Conservation (phyloP, 2,329 filamentous ascomycete species). For the Trichocomaceae sp. region DNA sequence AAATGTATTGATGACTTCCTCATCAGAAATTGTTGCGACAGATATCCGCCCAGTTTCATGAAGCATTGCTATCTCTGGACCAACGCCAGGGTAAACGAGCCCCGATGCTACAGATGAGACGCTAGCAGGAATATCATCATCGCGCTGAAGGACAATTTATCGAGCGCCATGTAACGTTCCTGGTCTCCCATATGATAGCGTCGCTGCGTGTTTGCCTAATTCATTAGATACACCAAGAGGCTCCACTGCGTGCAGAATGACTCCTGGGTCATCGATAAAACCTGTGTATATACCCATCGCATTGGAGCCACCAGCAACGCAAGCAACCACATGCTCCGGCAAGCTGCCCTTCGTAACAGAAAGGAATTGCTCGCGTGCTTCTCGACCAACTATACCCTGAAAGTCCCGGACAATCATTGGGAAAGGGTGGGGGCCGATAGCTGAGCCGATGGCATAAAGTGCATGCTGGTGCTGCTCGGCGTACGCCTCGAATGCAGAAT, state of each 20-base stretch:
- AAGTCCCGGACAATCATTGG: conserved; percentile 8
- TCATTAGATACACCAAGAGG: not conserved
- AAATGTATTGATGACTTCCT: conserved; percentile 19
- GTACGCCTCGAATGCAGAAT: conserved; percentile 80
- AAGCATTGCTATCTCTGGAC: conserved; percentile 20
- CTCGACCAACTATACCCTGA: conserved; percentile 3
- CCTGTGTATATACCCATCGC: conserved; percentile 15
- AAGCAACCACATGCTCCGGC: conserved; percentile 20
- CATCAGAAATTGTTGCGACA: conserved; percentile 16
- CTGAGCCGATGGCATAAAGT: conserved; percentile 86
- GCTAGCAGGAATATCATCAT: not conserved
- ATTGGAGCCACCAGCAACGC: conserved; percentile 19
- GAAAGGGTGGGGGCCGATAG: conserved; percentile 79
- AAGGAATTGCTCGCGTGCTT: conserved; percentile 13
- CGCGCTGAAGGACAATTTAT: conserved; percentile 3
- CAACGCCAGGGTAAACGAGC: conserved; percentile 22
- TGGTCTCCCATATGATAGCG: not conserved
- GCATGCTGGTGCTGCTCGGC: conserved; percentile 75
- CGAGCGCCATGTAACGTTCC: conserved; percentile 4
- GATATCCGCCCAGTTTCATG: conserved; percentile 15
- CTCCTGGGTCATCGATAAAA: conserved; percentile 4
- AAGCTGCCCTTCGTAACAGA: conserved; percentile 13
- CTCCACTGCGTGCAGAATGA: conserved; percentile 2
- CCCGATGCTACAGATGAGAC: conserved; percentile 19
- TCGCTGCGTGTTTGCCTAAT: conserved; percentile 5